Percentiles rank a stretch among this genome's conserved stretches.
phyloP scores from a whole-genome alignment of 176 grass and related monocot genomes.

The Paspalum notatum region DNA sequence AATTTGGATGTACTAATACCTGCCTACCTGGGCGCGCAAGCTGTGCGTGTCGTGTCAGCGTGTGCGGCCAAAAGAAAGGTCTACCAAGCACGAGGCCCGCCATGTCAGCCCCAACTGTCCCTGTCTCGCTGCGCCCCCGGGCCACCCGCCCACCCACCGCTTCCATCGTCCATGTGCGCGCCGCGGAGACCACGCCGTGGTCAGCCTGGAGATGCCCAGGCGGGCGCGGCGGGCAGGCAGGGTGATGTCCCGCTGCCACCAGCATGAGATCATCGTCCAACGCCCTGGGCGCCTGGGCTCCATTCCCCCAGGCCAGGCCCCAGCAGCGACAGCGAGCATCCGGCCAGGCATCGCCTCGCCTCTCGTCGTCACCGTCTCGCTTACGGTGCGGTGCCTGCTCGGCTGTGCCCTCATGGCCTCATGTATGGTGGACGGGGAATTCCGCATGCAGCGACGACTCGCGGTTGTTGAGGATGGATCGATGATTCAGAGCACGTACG shows the following conservation, averaged over 20 bases:
- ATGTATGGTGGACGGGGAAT: too few species aligned
- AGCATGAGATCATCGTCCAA: conserved; percentile 18
- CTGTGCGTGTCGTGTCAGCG: neutral
- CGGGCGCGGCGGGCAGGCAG: neutral
- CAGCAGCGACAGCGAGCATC: neutral
- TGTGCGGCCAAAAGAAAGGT: neutral
- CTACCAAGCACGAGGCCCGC: neutral
- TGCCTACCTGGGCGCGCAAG: too few species aligned
- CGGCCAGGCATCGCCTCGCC: neutral
- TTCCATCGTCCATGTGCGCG: conserved; percentile 19
- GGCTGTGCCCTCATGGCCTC: too few species aligned
- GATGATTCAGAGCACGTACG: too few species aligned
- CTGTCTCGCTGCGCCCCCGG: conserved; percentile 13
- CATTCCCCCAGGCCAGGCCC: neutral
- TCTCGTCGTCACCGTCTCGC: neutral
- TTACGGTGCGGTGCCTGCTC: too few species aligned
- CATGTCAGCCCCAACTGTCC: conserved; percentile 7
- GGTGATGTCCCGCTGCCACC: conserved; percentile 36
- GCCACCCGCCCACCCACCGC: conserved; percentile 21
- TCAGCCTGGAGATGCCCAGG: neutral
- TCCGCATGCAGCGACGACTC: too few species aligned
- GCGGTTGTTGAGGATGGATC: too few species aligned
- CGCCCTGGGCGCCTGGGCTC: neutral
- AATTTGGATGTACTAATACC: too few species aligned
- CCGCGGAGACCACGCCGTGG: neutral